Evolutionary conservation across 1,284 basidiomycete species (phyloP).

Genomic region (Volvariella volvacea): DNA sequence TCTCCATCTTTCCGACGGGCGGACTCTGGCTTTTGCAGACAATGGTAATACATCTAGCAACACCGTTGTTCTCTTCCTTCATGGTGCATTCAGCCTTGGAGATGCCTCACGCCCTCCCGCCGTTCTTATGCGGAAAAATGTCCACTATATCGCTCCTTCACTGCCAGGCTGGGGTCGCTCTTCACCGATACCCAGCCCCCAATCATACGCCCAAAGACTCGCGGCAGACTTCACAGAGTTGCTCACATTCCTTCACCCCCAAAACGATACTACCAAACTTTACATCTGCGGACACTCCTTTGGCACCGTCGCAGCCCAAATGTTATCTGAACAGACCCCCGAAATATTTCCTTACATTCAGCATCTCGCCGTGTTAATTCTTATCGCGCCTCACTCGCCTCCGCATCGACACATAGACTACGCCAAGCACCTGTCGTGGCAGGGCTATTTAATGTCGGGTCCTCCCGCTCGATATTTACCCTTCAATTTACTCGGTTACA

Average conservation of each 20-base stretch:
- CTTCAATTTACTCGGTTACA: constrained; percentile 26
- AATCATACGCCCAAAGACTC: constrained; percentile 36
- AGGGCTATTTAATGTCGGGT: constrained; percentile 38
- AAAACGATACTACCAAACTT: constrained; percentile 31
- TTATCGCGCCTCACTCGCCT: constrained; percentile 41
- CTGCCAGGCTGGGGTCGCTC: constrained; percentile 52
- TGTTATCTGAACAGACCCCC: constrained; percentile 46
- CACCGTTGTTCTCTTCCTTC: constrained; percentile 44
- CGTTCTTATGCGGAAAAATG: constrained; percentile 28
- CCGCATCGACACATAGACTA: constrained; percentile 40
- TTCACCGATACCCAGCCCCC: constrained; percentile 29
- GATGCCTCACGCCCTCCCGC: constrained; percentile 24
- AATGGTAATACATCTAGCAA: constrained; percentile 39
- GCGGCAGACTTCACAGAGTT: constrained; percentile 39
- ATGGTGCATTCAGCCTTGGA: constrained; percentile 45
- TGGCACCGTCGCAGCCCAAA: constrained; percentile 49
- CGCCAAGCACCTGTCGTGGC: constrained; percentile 34
- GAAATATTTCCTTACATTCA: constrained; percentile 42
- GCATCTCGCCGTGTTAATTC: constrained; percentile 37
- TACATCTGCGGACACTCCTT: constrained; percentile 48
- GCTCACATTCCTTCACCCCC: constrained; percentile 43
- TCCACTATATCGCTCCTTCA: constrained; percentile 42
- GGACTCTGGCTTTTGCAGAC: constrained; percentile 45
- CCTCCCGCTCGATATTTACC: constrained; percentile 36
- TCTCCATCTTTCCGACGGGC: constrained; percentile 34